phyloP scores from a whole-genome alignment of 768 basidiomycete genomes.

The Psilocybe tampanensis region DNA sequence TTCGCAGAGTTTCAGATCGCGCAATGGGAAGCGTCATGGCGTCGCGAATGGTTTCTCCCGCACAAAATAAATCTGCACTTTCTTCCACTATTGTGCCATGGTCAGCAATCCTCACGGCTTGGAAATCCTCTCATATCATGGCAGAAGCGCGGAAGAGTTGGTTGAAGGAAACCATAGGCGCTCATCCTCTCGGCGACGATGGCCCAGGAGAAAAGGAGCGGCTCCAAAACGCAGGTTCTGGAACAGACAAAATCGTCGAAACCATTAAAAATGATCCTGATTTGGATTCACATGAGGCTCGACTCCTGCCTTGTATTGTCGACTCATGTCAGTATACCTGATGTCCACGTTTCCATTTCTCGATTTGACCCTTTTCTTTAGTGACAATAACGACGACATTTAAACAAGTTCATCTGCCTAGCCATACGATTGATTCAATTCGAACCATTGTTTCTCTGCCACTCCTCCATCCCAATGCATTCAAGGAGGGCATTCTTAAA shows the following conservation, averaged over 20 bases:
- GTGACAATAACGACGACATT: conserved; percentile 83
- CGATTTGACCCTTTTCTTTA: conserved; percentile 26
- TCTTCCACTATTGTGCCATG: conserved; percentile 68
- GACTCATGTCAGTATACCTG: conserved; percentile 60
- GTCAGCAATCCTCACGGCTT: conserved; percentile 66
- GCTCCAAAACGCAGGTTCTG: conserved; percentile 39
- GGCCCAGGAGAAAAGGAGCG: conserved; percentile 37
- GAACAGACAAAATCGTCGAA: conserved; percentile 74
- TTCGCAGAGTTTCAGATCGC: conserved; percentile 74
- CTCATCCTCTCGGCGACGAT: conserved; percentile 20
- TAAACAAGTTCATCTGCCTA: conserved; percentile 84
- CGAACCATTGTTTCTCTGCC: conserved; percentile 91
- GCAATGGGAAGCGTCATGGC: conserved; percentile 69
- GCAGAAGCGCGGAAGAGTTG: conserved; percentile 59
- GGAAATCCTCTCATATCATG: conserved; percentile 57
- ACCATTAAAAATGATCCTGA: conserved; percentile 72
- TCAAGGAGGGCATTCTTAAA: conserved; percentile 86
- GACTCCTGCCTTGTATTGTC: conserved; percentile 83
- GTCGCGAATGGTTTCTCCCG: conserved; percentile 23
- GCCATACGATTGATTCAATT: conserved; percentile 88
- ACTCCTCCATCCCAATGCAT: conserved; percentile 83
- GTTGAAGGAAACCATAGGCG: conserved; percentile 49
- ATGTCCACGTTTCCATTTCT: conserved; percentile 8
- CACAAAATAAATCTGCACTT: conserved; percentile 41
- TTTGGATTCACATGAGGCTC: conserved; percentile 80